These are phyloP conservation scores for Trametes elegans DNA, from an alignment of 768 basidiomycete genomes.

Conservation along the genomic window DNA sequence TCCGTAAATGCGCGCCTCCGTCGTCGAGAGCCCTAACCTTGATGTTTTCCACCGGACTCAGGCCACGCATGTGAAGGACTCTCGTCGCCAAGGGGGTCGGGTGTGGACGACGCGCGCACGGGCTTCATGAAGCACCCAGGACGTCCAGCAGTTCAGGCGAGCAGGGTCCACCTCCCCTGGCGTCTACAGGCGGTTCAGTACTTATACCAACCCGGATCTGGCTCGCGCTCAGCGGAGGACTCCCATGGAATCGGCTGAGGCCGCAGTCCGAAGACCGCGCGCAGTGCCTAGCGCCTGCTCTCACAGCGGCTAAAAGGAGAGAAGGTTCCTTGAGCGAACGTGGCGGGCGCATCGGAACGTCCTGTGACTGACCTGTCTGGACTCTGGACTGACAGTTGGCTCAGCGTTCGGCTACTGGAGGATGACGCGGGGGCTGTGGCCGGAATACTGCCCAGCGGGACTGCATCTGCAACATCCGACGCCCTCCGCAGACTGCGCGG, in stretches of 20 bases:
- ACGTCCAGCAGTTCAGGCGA: not conserved
- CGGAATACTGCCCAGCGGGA: too few species aligned
- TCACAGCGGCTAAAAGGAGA: constrained; percentile 1
- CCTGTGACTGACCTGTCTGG: not conserved
- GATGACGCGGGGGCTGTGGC: too few species aligned
- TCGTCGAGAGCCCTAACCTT: constrained; percentile 1
- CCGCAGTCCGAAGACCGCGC: too few species aligned
- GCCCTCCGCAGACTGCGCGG: too few species aligned
- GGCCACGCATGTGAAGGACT: not conserved
- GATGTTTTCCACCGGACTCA: not conserved
- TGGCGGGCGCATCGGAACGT: constrained; percentile 4
- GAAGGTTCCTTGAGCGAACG: not conserved
- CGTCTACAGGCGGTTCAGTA: not conserved
- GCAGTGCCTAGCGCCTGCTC: constrained; percentile 1
- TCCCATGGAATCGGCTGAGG: not conserved
- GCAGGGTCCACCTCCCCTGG: not conserved
- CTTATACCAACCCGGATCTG: constrained; percentile 9
- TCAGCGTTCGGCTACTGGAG: too few species aligned
- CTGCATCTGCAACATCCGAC: too few species aligned
- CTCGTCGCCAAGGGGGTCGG: not conserved
- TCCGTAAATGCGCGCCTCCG: not conserved
- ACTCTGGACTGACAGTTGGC: too few species aligned
- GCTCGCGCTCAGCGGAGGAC: not conserved
- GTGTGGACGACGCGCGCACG: not conserved
- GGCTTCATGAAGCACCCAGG: too few species aligned